Evolutionary conservation across 345 rosid species (phyloP).

Genomic region (Hevea brasiliensis): DNA sequence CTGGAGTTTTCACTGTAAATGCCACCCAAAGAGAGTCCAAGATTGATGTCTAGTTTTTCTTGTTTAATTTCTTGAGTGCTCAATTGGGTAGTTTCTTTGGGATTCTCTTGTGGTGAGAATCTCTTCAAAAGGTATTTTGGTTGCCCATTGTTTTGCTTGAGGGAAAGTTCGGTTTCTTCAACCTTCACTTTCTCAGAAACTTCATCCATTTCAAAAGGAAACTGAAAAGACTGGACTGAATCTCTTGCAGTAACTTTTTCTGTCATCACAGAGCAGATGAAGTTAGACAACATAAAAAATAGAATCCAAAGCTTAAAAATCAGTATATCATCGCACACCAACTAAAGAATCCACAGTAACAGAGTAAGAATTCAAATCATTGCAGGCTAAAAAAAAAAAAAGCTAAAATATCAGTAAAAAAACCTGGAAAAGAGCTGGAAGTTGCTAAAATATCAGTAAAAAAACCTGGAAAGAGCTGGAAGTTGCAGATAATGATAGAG

Average conservation of each 20-base stretch:
- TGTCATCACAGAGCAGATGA: not conserved
- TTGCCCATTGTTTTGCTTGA: not conserved
- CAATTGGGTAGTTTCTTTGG: not conserved
- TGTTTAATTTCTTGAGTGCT: not conserved
- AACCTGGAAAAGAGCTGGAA: not conserved
- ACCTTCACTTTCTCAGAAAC: not conserved
- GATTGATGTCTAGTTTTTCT: conserved; percentile 23
- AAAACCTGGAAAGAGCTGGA: not conserved
- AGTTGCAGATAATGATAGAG: not conserved
- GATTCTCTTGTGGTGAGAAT: not conserved
- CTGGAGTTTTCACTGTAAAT: conserved; percentile 8
- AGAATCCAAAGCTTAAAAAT: not conserved
- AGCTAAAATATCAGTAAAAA: too few relatives aligned
- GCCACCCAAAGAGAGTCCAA: conserved; percentile 26
- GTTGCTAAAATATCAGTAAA: not conserved
- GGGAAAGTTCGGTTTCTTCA: not conserved
- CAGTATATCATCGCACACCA: not conserved
- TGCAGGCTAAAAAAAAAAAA: not conserved
- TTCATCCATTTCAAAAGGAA: conserved; percentile 5
- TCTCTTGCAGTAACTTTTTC: not conserved
- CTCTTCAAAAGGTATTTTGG: conserved; percentile 7
- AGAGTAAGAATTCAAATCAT: not conserved
- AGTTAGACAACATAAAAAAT: not conserved
- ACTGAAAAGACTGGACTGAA: not conserved
- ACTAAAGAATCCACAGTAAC: not conserved